These are phyloP conservation scores for Corniculantispora saksenae DNA, from an alignment of 2,329 filamentous ascomycete species.

Conservation along the genomic window DNA sequence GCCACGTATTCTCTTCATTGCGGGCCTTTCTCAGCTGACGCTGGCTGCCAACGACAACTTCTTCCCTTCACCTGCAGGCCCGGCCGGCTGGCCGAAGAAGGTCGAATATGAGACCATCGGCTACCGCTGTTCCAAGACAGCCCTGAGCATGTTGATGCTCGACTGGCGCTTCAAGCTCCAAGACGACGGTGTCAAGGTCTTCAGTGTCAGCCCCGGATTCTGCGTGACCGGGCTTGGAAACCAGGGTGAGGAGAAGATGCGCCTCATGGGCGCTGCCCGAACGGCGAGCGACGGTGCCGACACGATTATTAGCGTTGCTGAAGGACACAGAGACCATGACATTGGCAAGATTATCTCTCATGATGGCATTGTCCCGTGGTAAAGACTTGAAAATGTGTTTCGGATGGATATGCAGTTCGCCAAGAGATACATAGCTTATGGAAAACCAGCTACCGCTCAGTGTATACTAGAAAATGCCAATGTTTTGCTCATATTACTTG, in stretches of 20 bases:
- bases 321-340: constrained; percentile 42
- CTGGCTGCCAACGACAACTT: constrained; percentile 7
- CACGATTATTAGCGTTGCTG: constrained; percentile 40
- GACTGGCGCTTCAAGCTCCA: constrained; percentile 42
- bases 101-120: constrained; percentile 19
- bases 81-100: constrained; percentile 43
- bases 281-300: constrained; percentile 32
- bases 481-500: too few relatives aligned
- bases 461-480: too few relatives aligned
- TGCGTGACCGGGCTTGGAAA: constrained; percentile 42
- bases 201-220: constrained; percentile 40
- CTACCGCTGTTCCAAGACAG: constrained; percentile 46
- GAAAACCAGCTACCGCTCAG: too few relatives aligned
- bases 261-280: neutral
- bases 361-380: constrained; percentile 6
- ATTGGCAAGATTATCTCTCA: constrained; percentile 37
- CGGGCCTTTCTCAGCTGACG: constrained; percentile 39
- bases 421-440: too few relatives aligned
- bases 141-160: constrained; percentile 51
- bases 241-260: constrained; percentile 22
- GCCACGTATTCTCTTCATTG: constrained; percentile 52
- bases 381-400: neutral
- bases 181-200: constrained; percentile 44
- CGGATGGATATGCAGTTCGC: neutral
- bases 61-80: constrained; percentile 21